These are phyloP conservation scores for Fusarium lyarnte DNA, from an alignment of 2,329 filamentous ascomycete genomes.

Conservation along the genomic window DNA sequence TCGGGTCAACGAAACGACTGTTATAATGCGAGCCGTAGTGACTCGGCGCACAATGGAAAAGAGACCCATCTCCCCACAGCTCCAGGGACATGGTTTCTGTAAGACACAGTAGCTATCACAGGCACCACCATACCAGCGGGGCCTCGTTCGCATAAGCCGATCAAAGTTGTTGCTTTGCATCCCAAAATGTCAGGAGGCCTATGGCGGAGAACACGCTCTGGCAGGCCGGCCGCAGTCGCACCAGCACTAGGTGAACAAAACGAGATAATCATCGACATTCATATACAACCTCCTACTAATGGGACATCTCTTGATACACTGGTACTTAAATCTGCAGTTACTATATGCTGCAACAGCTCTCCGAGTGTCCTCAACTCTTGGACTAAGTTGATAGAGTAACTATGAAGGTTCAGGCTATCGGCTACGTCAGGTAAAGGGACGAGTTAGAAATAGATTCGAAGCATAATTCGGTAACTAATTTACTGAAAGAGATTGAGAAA, in stretches of 20 bases:
- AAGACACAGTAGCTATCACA: background rate
- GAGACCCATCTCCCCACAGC: background rate
- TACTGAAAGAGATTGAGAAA: background rate
- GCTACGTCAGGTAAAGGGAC: background rate
- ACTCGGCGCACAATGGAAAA: background rate
- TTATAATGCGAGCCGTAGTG: background rate
- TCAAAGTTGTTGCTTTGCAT: background rate
- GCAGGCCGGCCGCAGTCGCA: background rate
- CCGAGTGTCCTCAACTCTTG: background rate
- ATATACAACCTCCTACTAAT: background rate
- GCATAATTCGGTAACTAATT: background rate
- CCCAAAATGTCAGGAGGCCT: no score
- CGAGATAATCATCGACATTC: background rate
- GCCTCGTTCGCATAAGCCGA: background rate
- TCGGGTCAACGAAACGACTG: background rate
- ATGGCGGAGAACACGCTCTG: background rate
- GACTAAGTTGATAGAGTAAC: background rate
- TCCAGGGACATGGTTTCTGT: background rate
- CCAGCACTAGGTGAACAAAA: background rate
- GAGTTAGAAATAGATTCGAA: background rate
- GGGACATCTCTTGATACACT: background rate
- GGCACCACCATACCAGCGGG: background rate
- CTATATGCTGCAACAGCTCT: background rate
- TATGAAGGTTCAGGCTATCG: background rate
- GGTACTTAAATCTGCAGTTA: background rate